Percentiles rank a stretch among this genome's conserved stretches.
phyloP scores from a whole-genome alignment of 371 early-diverging fungal species.

The Apophysomyces variabilis region DNA sequence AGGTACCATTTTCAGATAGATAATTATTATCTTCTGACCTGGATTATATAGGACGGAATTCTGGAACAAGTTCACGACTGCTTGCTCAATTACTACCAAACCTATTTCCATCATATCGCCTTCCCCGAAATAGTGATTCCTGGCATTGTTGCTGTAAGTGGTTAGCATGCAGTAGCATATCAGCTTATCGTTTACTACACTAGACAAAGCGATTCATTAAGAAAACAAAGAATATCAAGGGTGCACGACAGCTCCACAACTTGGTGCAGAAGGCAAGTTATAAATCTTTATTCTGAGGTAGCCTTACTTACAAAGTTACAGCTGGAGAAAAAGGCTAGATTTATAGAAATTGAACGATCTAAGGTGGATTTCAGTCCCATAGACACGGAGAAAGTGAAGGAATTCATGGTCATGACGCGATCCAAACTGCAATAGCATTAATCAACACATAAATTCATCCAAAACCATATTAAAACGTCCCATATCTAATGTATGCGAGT shows the following conservation, averaged over 20 bases:
- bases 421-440: conserved; percentile 19
- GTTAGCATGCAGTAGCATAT: not conserved
- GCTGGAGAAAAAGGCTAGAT: conserved; percentile 26
- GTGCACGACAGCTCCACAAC: conserved; percentile 74
- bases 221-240: conserved; percentile 64
- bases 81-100: conserved; percentile 73
- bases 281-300: not conserved
- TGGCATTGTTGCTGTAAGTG: conserved; percentile 65
- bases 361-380: conserved; percentile 24
- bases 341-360: conserved; percentile 22
- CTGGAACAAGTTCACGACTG: conserved; percentile 75
- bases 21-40: not conserved
- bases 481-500: not conserved
- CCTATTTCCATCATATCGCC: conserved; percentile 73
- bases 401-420: conserved; percentile 20
- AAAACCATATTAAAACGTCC: not conserved
- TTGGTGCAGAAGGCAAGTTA: conserved; percentile 72
- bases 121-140: conserved; percentile 91
- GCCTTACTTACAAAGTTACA: conserved; percentile 2
- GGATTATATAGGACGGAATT: conserved; percentile 60
- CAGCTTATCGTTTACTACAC: not conserved
- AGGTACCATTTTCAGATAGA: conserved; percentile 27
- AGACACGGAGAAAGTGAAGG: conserved; percentile 20
- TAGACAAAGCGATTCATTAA: conserved; percentile 67
- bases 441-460: not conserved